These are phyloP conservation scores for Pseudozyma sp. DNA, from an alignment of 1,284 basidiomycete genomes.

Conservation along the genomic window DNA sequence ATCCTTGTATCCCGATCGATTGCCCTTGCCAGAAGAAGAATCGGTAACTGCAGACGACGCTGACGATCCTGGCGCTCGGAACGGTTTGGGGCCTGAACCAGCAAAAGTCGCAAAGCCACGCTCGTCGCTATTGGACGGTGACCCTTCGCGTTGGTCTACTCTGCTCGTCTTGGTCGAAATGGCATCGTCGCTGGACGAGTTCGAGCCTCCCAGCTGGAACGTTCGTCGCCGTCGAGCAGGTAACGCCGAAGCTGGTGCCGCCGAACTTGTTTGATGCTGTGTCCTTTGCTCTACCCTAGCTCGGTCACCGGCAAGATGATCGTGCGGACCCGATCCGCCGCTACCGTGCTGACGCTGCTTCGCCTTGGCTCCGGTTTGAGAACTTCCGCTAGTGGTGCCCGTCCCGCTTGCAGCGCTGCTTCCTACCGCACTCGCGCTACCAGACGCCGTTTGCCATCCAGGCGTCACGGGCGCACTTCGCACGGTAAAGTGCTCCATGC, in stretches of 20 bases:
- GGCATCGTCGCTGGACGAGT: slow-evolving; percentile 7
- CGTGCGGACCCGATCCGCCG: neutral
- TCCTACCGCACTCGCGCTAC: slow-evolving; percentile 34
- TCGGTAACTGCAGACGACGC: slow-evolving; percentile 15
- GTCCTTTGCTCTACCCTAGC: slow-evolving; percentile 6
- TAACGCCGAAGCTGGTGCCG: slow-evolving; percentile 6
- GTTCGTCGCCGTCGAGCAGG: slow-evolving; percentile 43
- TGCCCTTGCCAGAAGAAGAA: slow-evolving; percentile 22
- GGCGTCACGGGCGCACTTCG: slow-evolving; percentile 61
- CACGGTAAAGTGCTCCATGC: slow-evolving; percentile 62
- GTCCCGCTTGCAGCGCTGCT: slow-evolving; percentile 49
- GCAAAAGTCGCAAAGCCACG: slow-evolving; percentile 16
- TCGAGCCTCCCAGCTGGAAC: slow-evolving; percentile 40
- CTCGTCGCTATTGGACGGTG: neutral
- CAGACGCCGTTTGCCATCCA: slow-evolving; percentile 38
- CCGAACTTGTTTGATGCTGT: slow-evolving; percentile 4
- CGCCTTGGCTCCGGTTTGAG: slow-evolving; percentile 19
- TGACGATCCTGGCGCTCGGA: slow-evolving; percentile 19
- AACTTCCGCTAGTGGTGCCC: slow-evolving; percentile 42
- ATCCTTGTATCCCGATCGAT: slow-evolving; percentile 35
- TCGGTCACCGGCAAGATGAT: neutral
- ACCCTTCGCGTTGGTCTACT: slow-evolving; percentile 3
- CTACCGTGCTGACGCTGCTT: slow-evolving; percentile 10
- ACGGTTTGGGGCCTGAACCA: slow-evolving; percentile 26
- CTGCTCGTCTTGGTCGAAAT: neutral